These are phyloP conservation scores for Colletotrichum noveboracense DNA, from an alignment of 2,329 filamentous ascomycete genomes.

Conservation along the genomic window DNA sequence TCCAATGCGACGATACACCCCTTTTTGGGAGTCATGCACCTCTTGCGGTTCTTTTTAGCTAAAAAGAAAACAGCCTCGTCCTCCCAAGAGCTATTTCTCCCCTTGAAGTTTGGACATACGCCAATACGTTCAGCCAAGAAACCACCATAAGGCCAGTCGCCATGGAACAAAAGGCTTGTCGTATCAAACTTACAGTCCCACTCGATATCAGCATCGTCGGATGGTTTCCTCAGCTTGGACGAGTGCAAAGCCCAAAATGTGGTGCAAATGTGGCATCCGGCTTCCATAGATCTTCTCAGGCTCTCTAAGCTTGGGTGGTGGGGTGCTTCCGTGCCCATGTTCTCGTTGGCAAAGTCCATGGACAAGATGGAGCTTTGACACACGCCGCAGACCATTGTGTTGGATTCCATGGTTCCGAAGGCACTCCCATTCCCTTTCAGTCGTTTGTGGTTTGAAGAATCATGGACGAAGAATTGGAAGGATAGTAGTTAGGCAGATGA, in stretches of 20 bases:
- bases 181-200: neutral
- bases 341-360: neutral
- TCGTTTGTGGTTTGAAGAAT: neutral
- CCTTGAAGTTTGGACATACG: neutral
- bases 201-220: neutral
- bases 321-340: neutral
- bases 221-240: neutral
- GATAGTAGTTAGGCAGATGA: neutral
- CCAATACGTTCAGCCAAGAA: neutral
- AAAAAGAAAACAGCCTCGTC: neutral
- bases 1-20: neutral
- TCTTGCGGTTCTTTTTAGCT: neutral
- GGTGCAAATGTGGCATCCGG: neutral
- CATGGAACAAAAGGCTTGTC: neutral
- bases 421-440: neutral
- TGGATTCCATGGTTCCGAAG: neutral
- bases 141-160: neutral
- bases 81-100: neutral
- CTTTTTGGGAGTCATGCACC: neutral
- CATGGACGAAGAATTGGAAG: neutral
- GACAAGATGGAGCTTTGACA: neutral
- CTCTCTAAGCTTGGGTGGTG: neutral
- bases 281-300: neutral
- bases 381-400: neutral
- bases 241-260: neutral